Base-by-base conservation (phyloP, 1,284 basidiomycete species). In the Cutaneotrichosporon spelunceum region DNA sequence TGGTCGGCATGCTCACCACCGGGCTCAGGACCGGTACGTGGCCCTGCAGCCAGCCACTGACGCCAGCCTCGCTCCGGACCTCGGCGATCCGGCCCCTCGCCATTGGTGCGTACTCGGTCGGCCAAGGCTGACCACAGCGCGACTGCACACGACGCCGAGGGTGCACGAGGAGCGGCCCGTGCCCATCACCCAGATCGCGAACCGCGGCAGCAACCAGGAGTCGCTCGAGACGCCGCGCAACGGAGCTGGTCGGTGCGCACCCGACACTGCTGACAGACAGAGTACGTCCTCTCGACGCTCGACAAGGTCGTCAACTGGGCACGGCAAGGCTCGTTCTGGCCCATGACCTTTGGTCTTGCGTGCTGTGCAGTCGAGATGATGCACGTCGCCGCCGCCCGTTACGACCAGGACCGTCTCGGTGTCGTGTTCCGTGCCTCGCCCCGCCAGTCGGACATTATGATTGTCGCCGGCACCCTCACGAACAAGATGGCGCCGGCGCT, bases 291-390 rank as follows among this genome's bases (percentile, higher is more conserved):
- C 48, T 92, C 93, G 1, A 95, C 93, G 0, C 81, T 97, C 63
- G 95, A 99, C 83, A 98, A 98, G 82, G 85, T 99, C 48, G 90
- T 89, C 72, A 99, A 99, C 80, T 99, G 95, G 95, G 94, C 89
- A 16, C 84, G 95, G 62, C 94, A 98, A 81, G 89, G 95, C 61
- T 96, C 92, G 33, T 95, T 98, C 87, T 99, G 96, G 96, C 96
- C 96, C 48, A 96, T 99, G 93, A 98, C 94, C 53, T 97, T 80
- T 89, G 93, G 93, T 81, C 86, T 99, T 59, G 95, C 96, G 4
- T 99, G 95, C 81, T 99, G 95, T 79, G 96, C 95, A 60, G 94
- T 99, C 49, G 95, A 99, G 83, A 95, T 95, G 91, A 95, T 95
- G 92, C 78, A 79, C 73, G 76, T 77, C 90, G 96, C 96, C 58